Base-by-base conservation (phyloP, 176 grass and related monocot genomes). In the Raddia distichophylla region DNA sequence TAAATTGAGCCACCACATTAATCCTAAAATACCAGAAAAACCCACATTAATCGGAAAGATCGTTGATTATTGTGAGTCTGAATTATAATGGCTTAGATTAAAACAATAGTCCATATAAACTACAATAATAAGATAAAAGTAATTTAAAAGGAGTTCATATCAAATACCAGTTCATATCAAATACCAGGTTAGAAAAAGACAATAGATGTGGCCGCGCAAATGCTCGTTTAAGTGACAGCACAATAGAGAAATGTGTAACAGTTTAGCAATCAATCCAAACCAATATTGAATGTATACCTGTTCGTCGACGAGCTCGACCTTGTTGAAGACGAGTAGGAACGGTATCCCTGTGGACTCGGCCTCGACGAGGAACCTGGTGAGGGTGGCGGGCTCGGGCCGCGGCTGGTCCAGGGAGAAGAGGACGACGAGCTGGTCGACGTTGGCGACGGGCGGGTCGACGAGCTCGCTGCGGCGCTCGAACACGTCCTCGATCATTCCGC, bases 281-380 rank as follows among this genome's bases (percentile, higher is more conserved):
- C 22, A 77, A 47, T 27, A 46, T 76, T 76, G n/a, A 60, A 57
- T 9, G 18, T 44, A 19, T 77, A 98, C 95, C 95, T 95, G 69
- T 8, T 98, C 79, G 27, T 79, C 74, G 10, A 95, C 86, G 49
- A 98, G 92, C 75, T 98, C 95, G 17, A 82, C 79, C 82, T 98
- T 98, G 78, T 98, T 98, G 75, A 95, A 86, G 27, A 88, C 88
- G 15, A 98, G 86, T 17, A 90, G 58, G 60, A 95, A 86, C 0
- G 90, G 90, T 7, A 98, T 93, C 15, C 88, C 92, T 4, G 84
- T 68, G 62, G 92, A 94, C 60, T 95, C 92, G 4, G 95, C 95
- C 47, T 98, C 95, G 44, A 98, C 88, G 66, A 98, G 89, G 84
- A 98, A 98, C 85, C 95, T 74, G 7, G 95, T 98, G 64, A 98